Evolutionary conservation across 371 early-diverging fungal genomes (phyloP).

Genomic region (Mycotypha africana): DNA sequence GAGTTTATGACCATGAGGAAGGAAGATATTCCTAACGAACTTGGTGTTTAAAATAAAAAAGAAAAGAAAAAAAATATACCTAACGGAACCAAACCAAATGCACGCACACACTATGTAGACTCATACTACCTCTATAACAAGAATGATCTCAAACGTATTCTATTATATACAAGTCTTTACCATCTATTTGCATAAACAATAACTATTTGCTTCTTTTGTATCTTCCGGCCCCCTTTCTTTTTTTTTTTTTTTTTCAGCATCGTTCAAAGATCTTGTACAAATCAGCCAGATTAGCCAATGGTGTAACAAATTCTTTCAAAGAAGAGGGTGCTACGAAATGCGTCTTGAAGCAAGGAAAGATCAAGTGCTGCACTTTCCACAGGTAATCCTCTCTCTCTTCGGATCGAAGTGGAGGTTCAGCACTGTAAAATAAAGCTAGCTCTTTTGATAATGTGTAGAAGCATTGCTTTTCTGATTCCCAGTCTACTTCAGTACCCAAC

Average conservation of each 20-base stretch:
- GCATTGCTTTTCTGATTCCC: conserved; percentile 77
- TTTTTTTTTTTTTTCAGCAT: conserved; percentile 42
- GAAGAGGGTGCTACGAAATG: conserved; percentile 57
- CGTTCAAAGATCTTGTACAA: conserved; percentile 92
- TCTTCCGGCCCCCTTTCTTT: too few relatives aligned
- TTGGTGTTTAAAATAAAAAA: conserved; percentile 13
- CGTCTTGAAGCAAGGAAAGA: conserved; percentile 74
- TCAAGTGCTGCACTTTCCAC: conserved; percentile 64
- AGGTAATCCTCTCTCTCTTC: conserved; percentile 37
- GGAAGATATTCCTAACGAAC: conserved; percentile 39
- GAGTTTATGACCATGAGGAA: conserved; percentile 61
- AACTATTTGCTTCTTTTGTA: too few relatives aligned
- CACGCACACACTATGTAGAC: neutral
- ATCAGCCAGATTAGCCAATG: conserved; percentile 80
- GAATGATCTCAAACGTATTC: too few relatives aligned
- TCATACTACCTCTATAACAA: too few relatives aligned
- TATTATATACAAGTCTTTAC: too few relatives aligned
- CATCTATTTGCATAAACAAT: too few relatives aligned
- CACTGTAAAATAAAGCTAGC: conserved; percentile 73
- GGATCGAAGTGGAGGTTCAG: conserved; percentile 56
- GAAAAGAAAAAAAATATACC: neutral
- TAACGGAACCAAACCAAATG: neutral
- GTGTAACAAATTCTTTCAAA: conserved; percentile 48
- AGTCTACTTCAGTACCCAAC: conserved; percentile 78
- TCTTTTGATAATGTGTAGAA: conserved; percentile 68